Evolutionary conservation across 176 grass and related monocot genomes (phyloP), one percentile per base, ranked within the genome.

Genomic region (Cenchrus purpureus): DNA sequence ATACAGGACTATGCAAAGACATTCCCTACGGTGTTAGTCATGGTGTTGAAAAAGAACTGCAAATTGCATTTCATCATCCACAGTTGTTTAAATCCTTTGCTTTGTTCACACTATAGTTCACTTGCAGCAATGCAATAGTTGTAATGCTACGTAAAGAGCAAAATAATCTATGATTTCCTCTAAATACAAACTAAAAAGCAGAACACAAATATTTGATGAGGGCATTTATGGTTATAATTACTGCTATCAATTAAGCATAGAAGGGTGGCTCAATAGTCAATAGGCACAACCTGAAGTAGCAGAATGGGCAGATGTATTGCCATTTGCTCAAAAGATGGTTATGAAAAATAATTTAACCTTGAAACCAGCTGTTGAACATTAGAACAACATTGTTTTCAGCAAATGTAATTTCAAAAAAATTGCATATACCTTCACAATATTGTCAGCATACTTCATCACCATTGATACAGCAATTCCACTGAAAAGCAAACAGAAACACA

Each of bases 401-500:
- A 59, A 8, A 67, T 82, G 52, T 57, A 48, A 49, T 12, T 49
- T 34, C 10, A 69, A 81, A 40, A 51, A 68, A 59, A 15, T 81
- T 28, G 28, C 49, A 12, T 43, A 84, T 91, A 97, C 89, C 91
- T 94, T 97, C 79, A 94, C 91, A 68, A 92, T 94, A 34, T 91
- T 93, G 64, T 97, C 89, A 72, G 82, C 94, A 82, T 97, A 97
- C 55, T 94, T 94, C 89, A 97, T 94, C 46, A 97, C 94, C 89
- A 93, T 93, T 54, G 91, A 94, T 76, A 97, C 94, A 73, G 94
- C 91, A 78, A 97, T 91, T 56, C 96, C 91, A 86, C 93, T 98
- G 81, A 12, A 88, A 73, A 74, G 15, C 25, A 86, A 83, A 90
- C n/a, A 83, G 76, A 65, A 64, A 71, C 3, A 89, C 29, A 53